Conservation (phyloP, 805 yeast genomes). For the Sugiyamaella marilandica region DNA sequence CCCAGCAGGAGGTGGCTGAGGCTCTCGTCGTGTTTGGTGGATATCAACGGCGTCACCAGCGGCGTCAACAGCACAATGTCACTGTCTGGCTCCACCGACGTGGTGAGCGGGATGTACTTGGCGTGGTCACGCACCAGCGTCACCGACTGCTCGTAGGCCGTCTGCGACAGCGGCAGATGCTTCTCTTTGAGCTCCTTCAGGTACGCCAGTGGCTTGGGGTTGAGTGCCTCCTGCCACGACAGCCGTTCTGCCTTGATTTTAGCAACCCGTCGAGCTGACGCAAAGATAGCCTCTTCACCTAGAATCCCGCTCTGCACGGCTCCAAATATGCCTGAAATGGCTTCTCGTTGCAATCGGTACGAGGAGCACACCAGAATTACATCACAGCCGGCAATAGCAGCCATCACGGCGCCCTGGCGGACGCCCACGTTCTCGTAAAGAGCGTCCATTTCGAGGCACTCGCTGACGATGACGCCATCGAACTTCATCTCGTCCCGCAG, state of each 20-base stretch:
- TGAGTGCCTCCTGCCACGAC: conserved; percentile 43
- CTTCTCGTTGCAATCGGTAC: conserved; percentile 50
- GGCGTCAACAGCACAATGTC: conserved; percentile 34
- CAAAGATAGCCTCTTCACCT: conserved; percentile 35
- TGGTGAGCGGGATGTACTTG: conserved; percentile 40
- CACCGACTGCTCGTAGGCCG: conserved; percentile 48
- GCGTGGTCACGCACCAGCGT: conserved; percentile 53
- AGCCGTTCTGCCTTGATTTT: conserved; percentile 40
- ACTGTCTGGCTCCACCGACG: conserved; percentile 33
- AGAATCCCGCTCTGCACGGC: conserved; percentile 36
- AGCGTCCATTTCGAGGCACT: conserved; percentile 61
- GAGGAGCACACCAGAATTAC: conserved; percentile 59
- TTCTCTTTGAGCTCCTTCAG: conserved; percentile 34
- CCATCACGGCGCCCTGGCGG: conserved; percentile 61
- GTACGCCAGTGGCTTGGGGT: conserved; percentile 28
- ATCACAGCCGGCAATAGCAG: conserved; percentile 62
- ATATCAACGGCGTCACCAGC: conserved; percentile 34
- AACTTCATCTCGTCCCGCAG: conserved; percentile 48
- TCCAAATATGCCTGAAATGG: conserved; percentile 41
- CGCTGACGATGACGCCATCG: conserved; percentile 54
- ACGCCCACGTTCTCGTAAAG: conserved; percentile 58
- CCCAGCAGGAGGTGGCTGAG: conserved; percentile 46
- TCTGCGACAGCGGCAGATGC: conserved; percentile 42
- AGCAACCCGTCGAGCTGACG: conserved; percentile 42
- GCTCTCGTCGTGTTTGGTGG: conserved; percentile 36